Evolutionary conservation across 2,329 filamentous ascomycete species (phyloP), one percentile per base, ranked within the genome.

Genomic region (Fusarium sp.): DNA sequence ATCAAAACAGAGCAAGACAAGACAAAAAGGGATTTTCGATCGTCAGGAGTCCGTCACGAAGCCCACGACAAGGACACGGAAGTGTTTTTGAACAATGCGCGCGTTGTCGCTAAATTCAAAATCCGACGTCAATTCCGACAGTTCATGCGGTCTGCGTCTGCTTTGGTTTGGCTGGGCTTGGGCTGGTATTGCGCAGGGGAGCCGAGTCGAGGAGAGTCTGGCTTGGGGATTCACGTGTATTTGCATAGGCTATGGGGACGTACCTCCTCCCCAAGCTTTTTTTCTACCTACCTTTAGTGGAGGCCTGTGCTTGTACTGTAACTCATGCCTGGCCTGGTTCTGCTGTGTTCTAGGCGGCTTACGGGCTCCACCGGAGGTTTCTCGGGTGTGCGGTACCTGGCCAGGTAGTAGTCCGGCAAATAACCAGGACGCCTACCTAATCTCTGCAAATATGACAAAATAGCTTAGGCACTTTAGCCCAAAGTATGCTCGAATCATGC

Each of bases 61-160:
- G 46, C 36, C 54, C 60, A 60, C 26, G 61, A 42, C 59, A 64
- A 62, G 62, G 51, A 71, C 60, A 73, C 61, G 62, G 68, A 62
- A 50, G 40, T 36, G 33, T 17, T 62, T 65, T 57, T 70, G 69
- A 70, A 63, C 46, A 59, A 67, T 70, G 66, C 71, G 73, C 73
- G 65, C 70, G 71, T 73, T 63, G 73, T 74, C 70, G 71, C 68
- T 74, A 73, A 65, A 65, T 60, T 65, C 62, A 65, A 65, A 65
- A 60, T 47, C 65, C 71, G 62, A 70, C 70, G 61, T 65, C 71
- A 68, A 71, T 75, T 72, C 64, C 67, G 67, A 61, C 45, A 69
- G 71, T 76, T 76, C 73, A 76, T 76, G 73, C 71, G 69, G 55
- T 67, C 67, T 67, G 52, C 60, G 44, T 43, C 36, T 42, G 60